Evolutionary conservation across 2,329 filamentous ascomycete genomes (phyloP), one percentile per base, ranked within the genome.

Genomic region (Paraphoma sp.): DNA sequence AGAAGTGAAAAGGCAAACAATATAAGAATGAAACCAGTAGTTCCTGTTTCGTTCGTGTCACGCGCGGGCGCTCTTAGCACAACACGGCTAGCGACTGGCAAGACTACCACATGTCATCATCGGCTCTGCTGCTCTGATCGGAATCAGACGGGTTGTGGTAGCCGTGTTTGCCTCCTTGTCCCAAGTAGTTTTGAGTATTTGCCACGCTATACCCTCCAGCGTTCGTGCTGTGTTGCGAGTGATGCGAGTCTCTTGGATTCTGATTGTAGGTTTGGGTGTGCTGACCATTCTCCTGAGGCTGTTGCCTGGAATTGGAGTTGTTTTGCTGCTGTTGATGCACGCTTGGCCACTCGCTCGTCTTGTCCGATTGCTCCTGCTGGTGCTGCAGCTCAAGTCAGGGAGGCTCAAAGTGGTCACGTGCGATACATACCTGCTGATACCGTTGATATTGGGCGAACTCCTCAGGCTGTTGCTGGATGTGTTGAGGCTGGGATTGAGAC

Each of bases 371-470:
- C 28, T 67, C 56, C 18, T 66, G 62, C 42, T 70, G 63, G 43
- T 70, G 68, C 47, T 70, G 60, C 16, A 59, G 59, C n/a, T 63
- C 45, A 14, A 63, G 54, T 17, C 31, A 48, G 43, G 47, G 54
- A 33, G 28, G 40, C 16, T 16, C 47, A 29, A 33, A 44, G 23
- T 49, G 43, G 10, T 23, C 30, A 23, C 17, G 23, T 23, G 11
- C 14, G 10, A 17, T 10, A 17, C 51, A 30, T 59, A 68, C 69
- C 64, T 76, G 73, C 54, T 77, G 75, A 56, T 78, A 77, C 60
- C 72, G 66, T 59, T 78, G 74, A 59, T 75, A 76, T 51, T 77
- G 74, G 29, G 70, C 65, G 49, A 76, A 76, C 61, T 79, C 77
- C 43, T 81, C 76, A 42, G 70, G 67, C 57, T 70, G 66, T 41